phyloP scores from a whole-genome alignment of 495 filamentous ascomycete species.

The Choiromyces venosus region DNA sequence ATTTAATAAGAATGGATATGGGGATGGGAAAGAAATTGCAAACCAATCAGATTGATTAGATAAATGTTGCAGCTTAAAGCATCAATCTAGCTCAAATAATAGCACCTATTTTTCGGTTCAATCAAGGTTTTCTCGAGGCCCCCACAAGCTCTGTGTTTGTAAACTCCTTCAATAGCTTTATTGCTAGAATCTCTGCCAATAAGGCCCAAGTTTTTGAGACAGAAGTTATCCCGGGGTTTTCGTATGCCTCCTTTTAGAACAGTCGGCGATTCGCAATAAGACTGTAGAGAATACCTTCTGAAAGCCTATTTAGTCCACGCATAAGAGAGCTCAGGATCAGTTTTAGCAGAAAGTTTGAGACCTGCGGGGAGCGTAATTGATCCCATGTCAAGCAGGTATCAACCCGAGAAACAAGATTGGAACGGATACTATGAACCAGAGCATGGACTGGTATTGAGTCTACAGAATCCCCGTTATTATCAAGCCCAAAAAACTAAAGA shows the following conservation, averaged over 20 bases:
- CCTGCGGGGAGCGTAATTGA: constrained; percentile 85
- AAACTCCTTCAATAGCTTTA: constrained; percentile 84
- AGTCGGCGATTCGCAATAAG: constrained; percentile 89
- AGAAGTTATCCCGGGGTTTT: constrained; percentile 75
- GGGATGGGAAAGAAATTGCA: no score
- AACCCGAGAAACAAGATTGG: constrained; percentile 70
- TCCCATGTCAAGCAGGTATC: constrained; percentile 95
- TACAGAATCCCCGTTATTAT: constrained; percentile 34
- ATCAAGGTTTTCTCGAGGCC: background rate
- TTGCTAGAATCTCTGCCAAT: constrained; percentile 85
- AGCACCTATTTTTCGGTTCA: constrained; percentile 9
- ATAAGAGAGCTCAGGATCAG: constrained; percentile 53
- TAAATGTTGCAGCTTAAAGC: constrained; percentile 90
- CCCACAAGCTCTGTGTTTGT: constrained; percentile 67
- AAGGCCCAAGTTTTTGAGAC: constrained; percentile 74
- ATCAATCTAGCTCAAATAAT: constrained; percentile 53
- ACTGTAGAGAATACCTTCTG: constrained; percentile 77
- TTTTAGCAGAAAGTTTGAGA: constrained; percentile 91
- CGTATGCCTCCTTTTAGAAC: constrained; percentile 77
- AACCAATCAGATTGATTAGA: no score
- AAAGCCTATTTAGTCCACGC: constrained; percentile 80
- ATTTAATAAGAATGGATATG: no score
- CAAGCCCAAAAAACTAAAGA: constrained; percentile 8
- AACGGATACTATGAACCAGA: constrained; percentile 81
- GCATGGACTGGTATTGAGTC: constrained; percentile 80